Percentiles rank a stretch among this genome's conserved stretches.
Conservation (phyloP, 495 filamentous ascomycete genomes). For the Aspergillus indologenus region DNA sequence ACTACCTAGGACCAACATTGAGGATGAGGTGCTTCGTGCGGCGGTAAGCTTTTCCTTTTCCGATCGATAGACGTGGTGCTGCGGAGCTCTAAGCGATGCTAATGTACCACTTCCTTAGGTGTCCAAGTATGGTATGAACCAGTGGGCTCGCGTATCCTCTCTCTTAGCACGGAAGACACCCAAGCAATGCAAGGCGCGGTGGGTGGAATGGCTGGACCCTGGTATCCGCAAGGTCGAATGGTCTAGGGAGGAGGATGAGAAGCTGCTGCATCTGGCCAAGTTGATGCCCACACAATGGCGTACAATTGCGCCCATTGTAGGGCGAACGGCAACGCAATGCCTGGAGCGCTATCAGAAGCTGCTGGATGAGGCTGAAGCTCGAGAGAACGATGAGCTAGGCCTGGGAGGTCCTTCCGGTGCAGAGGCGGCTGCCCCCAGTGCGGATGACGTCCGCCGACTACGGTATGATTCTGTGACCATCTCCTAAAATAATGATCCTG, state of each 20-base stretch:
- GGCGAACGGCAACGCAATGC: slow-evolving; percentile 93
- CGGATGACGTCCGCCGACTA: slow-evolving; percentile 87
- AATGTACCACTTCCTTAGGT: slow-evolving; percentile 46
- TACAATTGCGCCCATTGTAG: slow-evolving; percentile 95
- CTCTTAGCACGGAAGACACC: slow-evolving; percentile 95
- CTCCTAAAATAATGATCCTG: not conserved
- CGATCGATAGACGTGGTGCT: not conserved
- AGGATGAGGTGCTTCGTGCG: slow-evolving; percentile 96
- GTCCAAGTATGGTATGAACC: slow-evolving; percentile 95
- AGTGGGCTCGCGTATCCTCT: slow-evolving; percentile 98
- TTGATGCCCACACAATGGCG: slow-evolving; percentile 99
- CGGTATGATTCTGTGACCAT: slow-evolving; percentile 41
- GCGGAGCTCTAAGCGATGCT: slow-evolving; percentile 13
- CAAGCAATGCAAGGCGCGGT: slow-evolving; percentile 98
- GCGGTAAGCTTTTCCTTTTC: slow-evolving; percentile 42
- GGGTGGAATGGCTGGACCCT: slow-evolving; percentile 97
- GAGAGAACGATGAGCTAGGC: slow-evolving; percentile 79
- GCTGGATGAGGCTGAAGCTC: slow-evolving; percentile 90
- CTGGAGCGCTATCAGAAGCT: slow-evolving; percentile 95
- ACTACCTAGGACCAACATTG: slow-evolving; percentile 59
- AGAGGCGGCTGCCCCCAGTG: slow-evolving; percentile 82
- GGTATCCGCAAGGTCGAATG: slow-evolving; percentile 98
- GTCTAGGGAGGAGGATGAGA: slow-evolving; percentile 98
- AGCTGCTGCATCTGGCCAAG: slow-evolving; percentile 91
- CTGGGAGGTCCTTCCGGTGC: slow-evolving; percentile 78